Percentiles rank a stretch among this genome's conserved stretches.
These are phyloP conservation scores for Alternaria consortialis DNA, from an alignment of 2,329 filamentous ascomycete species.

Conservation along the genomic window DNA sequence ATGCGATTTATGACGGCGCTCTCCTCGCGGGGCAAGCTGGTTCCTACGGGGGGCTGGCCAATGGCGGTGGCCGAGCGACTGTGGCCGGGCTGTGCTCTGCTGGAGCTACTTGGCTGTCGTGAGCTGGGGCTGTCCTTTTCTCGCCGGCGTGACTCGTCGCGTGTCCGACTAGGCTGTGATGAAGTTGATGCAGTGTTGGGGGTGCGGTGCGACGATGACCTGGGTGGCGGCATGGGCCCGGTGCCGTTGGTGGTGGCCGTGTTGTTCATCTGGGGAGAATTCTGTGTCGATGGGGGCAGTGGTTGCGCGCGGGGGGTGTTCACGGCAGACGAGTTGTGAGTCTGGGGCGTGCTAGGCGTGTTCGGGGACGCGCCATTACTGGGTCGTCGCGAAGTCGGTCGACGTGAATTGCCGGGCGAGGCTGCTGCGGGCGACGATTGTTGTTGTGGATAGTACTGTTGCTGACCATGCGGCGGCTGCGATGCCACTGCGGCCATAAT, in stretches of 20 bases:
- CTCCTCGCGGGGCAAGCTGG: constrained; percentile 73
- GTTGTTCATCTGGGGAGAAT: constrained; percentile 55
- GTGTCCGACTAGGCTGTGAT: constrained; percentile 30
- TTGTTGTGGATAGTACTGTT: constrained; percentile 46
- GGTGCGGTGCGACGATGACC: constrained; percentile 77
- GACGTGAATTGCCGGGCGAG: constrained; percentile 50
- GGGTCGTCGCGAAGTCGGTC: constrained; percentile 42
- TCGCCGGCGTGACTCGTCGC: constrained; percentile 56
- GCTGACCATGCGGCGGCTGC: constrained; percentile 45
- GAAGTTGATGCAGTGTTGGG: constrained; percentile 35
- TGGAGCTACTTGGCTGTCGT: constrained; percentile 40
- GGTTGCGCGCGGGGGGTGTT: not conserved
- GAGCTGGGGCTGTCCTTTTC: constrained; percentile 59
- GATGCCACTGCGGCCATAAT: constrained; percentile 51
- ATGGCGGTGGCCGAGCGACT: constrained; percentile 60
- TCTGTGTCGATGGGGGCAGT: constrained; percentile 49
- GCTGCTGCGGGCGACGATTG: constrained; percentile 31
- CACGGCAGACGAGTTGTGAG: constrained; percentile 44
- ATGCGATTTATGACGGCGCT: constrained; percentile 82
- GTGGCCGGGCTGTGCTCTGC: constrained; percentile 50
- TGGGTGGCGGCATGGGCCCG: constrained; percentile 76
- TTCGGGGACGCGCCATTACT: constrained; percentile 55
- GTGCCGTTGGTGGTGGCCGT: constrained; percentile 61
- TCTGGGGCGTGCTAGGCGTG: constrained; percentile 48
- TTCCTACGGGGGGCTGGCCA: constrained; percentile 62